Evolutionary conservation across 169 alveolate species (phyloP), one percentile per base, ranked within the genome.

Genomic region (Fabrea salina): DNA sequence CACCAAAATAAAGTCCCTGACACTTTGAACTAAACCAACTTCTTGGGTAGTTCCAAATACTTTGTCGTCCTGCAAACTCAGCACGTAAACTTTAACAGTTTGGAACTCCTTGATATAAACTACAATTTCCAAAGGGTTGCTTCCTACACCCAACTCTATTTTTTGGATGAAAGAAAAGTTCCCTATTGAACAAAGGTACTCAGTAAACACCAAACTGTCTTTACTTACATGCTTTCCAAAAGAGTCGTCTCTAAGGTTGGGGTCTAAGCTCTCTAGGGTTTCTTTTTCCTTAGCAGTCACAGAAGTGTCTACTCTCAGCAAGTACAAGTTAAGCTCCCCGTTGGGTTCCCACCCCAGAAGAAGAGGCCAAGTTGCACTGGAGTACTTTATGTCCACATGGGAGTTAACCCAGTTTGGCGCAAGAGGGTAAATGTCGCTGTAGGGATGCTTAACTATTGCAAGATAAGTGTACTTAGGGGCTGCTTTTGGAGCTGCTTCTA

Each of bases 391-490:
- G 16, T 70, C 79, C n/a, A 30, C 32, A 7, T 25, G 35, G 13
- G 44, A 19, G 25, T 27, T 16, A 19, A 47, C 49, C 61, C 61
- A 70, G 22, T 30, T 16, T 16, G 25, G 41, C 5, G 50, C 59
- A 6, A 70, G 32, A 44, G 79, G 79, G 44, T 70, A 50, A 11
- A 70, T 30, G 39, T 70, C 79, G 39, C 44, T 70, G 32, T 70
- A 70, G 25, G 79, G 79, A 47, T 70, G 79, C 67, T 70, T 19
- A n/a, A 50, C 49, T 43, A 70, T 8, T 30, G 68, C 37, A 16
- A 70, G 32, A 49, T 70, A 70, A 13, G 67, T 47, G 35, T 70
- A 70, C 16, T 30, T 22, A 33, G 47, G 25, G 0, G 27, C 79
- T 70, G 33, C 16, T 4, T 19, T 49, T 19, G 19, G 19, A 22